Conservation (phyloP, 768 basidiomycete species). For the Panaeolus cyanescens region DNA sequence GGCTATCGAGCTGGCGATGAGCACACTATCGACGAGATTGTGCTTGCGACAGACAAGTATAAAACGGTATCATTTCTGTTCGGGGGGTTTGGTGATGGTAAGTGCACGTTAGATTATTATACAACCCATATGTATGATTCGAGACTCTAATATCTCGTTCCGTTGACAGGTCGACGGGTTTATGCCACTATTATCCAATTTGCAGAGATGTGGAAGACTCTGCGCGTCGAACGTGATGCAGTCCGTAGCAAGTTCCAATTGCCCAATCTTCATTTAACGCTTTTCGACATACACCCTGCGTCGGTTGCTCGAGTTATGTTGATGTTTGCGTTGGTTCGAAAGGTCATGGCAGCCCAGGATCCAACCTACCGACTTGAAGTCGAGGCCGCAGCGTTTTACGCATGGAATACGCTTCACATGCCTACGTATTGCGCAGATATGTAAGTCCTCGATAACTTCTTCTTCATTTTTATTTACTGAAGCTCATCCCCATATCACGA, state of each 20-base stretch:
- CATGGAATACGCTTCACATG: constrained; percentile 17
- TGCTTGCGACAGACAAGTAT: constrained; percentile 1
- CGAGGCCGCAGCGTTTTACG: constrained; percentile 17
- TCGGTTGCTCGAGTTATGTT: constrained; percentile 18
- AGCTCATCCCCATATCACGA: neutral
- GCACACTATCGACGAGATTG: neutral
- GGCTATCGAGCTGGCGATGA: constrained; percentile 1
- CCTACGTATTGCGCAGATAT: constrained; percentile 17
- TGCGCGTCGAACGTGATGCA: neutral
- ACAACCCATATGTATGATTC: neutral
- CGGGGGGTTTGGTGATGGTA: constrained; percentile 26
- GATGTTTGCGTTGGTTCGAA: constrained; percentile 15
- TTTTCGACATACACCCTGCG: constrained; percentile 24
- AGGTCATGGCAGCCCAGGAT: constrained; percentile 5
- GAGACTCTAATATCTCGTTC: neutral
- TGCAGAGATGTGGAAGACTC: constrained; percentile 5
- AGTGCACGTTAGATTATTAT: neutral
- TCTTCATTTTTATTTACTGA: neutral
- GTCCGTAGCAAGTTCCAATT: neutral
- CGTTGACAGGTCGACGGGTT: constrained; percentile 17
- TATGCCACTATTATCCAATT: constrained; percentile 22
- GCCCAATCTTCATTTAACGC: constrained; percentile 14
- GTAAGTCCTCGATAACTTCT: constrained; percentile 8
- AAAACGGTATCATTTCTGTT: constrained; percentile 16
- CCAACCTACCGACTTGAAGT: constrained; percentile 10